These are phyloP conservation scores for Trichoderma atrobrunneum DNA, from an alignment of 2,329 filamentous ascomycete genomes.

Conservation along the genomic window DNA sequence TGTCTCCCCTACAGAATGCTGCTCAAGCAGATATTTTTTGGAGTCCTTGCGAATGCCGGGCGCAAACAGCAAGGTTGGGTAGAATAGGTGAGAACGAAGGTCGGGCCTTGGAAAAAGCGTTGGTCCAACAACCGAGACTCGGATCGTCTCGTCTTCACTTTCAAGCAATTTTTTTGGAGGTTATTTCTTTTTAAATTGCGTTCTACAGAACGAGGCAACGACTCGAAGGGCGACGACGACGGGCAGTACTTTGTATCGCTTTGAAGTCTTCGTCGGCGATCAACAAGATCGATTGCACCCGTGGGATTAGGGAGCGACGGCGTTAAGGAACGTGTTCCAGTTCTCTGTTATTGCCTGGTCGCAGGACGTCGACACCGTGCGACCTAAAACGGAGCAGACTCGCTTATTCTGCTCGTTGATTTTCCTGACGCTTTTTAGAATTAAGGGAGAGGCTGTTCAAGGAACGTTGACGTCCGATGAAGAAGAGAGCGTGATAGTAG, in stretches of 20 bases:
- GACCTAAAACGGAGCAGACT: constrained; percentile 20
- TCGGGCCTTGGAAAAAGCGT: constrained; percentile 12
- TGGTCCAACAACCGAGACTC: constrained; percentile 20
- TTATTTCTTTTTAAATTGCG: constrained; percentile 25
- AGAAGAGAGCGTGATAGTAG: constrained; percentile 23
- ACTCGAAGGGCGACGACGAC: constrained; percentile 23
- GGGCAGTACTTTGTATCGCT: constrained; percentile 28
- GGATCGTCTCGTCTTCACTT: constrained; percentile 32
- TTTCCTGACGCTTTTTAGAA: constrained; percentile 22
- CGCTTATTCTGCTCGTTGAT: constrained; percentile 20
- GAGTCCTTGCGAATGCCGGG: constrained; percentile 25
- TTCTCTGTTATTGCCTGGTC: constrained; percentile 34
- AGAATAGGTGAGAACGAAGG: constrained; percentile 13
- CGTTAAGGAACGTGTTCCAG: constrained; percentile 44
- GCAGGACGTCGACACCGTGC: constrained; percentile 30
- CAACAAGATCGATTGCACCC: constrained; percentile 37
- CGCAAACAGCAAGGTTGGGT: constrained; percentile 21
- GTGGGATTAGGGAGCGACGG: constrained; percentile 28
- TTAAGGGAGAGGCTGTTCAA: constrained; percentile 20
- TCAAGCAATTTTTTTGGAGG: constrained; percentile 24
- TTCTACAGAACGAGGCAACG: constrained; percentile 39
- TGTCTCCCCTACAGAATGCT: constrained; percentile 74
- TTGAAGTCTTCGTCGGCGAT: constrained; percentile 34
- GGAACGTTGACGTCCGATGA: constrained; percentile 22
- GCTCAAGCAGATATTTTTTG: constrained; percentile 30